Percentiles rank a stretch among this genome's conserved stretches.
Evolutionary conservation across 2,329 filamentous ascomycete genomes (phyloP).

Genomic region (Monilinia polystroma): DNA sequence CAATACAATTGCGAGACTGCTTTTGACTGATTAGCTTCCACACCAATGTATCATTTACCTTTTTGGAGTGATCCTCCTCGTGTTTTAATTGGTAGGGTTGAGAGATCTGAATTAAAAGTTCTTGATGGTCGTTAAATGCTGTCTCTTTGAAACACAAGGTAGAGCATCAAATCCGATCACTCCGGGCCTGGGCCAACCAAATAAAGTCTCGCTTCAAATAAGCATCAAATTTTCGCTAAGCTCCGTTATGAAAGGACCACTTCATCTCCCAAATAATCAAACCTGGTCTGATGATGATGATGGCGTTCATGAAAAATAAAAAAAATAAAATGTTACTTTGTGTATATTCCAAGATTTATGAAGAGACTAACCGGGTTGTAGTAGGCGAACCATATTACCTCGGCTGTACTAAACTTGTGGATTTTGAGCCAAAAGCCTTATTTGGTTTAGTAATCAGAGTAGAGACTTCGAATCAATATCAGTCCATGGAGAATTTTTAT

Average conservation of each 20-base stretch:
- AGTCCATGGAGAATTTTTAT: conserved; percentile 10
- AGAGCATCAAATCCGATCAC: conserved; percentile 21
- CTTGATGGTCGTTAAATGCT: conserved; percentile 25
- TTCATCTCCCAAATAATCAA: conserved; percentile 27
- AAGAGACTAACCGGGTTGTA: conserved; percentile 2
- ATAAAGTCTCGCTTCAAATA: conserved; percentile 18
- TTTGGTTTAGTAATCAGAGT: conserved; percentile 3
- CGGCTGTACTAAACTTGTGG: background rate
- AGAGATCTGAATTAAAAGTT: conserved; percentile 24
- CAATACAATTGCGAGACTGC: conserved; percentile 14
- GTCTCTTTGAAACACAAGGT: conserved; percentile 30
- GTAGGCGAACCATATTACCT: conserved; percentile 6
- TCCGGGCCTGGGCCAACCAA: conserved; percentile 25
- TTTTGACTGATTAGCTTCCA: conserved; percentile 8
- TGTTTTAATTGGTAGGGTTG: conserved; percentile 24
- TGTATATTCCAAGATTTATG: conserved; percentile 15
- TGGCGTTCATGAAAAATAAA: conserved; percentile 11
- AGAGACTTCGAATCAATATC: conserved; percentile 6
- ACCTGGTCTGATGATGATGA: conserved; percentile 17
- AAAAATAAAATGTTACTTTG: background rate
- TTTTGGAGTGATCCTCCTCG: background rate
- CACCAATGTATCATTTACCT: conserved; percentile 13
- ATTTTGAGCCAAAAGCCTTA: background rate
- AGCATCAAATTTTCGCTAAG: conserved; percentile 24
- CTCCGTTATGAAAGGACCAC: conserved; percentile 33